phyloP scores from a whole-genome alignment of 768 basidiomycete genomes.

The Cytidiella melzeri region DNA sequence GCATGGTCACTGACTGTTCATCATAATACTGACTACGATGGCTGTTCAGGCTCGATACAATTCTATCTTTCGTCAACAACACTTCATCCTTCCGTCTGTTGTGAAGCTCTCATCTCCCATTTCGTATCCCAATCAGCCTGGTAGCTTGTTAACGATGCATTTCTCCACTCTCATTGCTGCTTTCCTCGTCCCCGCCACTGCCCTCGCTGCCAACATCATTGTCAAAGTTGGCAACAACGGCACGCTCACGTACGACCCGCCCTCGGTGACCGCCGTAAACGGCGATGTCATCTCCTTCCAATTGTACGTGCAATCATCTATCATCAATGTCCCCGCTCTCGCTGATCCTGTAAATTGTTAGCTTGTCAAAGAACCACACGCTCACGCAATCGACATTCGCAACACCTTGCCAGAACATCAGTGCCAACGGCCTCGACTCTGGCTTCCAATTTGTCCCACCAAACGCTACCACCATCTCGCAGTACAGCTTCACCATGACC shows the following conservation, averaged over 20 bases:
- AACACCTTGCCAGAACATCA: slow-evolving; percentile 39
- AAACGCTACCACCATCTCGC: slow-evolving; percentile 29
- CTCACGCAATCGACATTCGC: slow-evolving; percentile 58
- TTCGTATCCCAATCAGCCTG: slow-evolving; percentile 7
- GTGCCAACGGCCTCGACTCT: slow-evolving; percentile 39
- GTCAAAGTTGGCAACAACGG: slow-evolving; percentile 24
- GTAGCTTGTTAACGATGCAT: slow-evolving; percentile 39
- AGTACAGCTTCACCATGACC: slow-evolving; percentile 42
- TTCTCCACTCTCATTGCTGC: slow-evolving; percentile 38
- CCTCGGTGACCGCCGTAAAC: slow-evolving; percentile 32
- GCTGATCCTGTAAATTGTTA: background rate
- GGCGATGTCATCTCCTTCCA: slow-evolving; percentile 49
- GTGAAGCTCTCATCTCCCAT: background rate
- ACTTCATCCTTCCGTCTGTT: background rate
- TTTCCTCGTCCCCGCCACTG: slow-evolving; percentile 37
- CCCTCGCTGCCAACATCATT: slow-evolving; percentile 31
- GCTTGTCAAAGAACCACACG: slow-evolving; percentile 35
- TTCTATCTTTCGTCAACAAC: slow-evolving; percentile 18
- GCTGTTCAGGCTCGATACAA: slow-evolving; percentile 23
- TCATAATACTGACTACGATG: slow-evolving; percentile 13
- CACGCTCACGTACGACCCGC: slow-evolving; percentile 25
- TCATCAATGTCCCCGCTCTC: background rate
- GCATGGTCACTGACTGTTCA: background rate
- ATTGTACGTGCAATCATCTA: slow-evolving; percentile 33
- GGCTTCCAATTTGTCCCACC: slow-evolving; percentile 39